Base-by-base conservation (phyloP, 2,329 filamentous ascomycete genomes). In the Claviceps quebecensis region DNA sequence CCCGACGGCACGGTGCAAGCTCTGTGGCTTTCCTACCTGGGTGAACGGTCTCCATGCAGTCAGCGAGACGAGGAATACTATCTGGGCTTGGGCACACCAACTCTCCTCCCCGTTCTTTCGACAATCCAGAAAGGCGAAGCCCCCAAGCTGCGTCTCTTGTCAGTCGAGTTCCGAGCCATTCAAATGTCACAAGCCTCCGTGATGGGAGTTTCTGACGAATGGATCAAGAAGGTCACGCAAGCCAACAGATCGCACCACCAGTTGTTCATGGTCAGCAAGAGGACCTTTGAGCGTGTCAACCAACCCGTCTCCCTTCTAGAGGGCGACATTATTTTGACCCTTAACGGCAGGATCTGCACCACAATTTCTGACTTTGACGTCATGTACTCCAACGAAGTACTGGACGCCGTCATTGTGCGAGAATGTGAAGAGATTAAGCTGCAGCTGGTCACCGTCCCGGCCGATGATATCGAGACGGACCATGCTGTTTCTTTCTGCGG, bases 201-300 rank as follows among this genome's bases (percentile, higher is more conserved):
- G 58, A 97, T 98, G 90, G 93, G 93, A 9, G 88, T 97, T 1
- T 87, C 87, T 0, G 90, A 97, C 60, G 84, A 94, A 55, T 97
- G 91, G 93, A 95, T 98, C 60, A 77, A 87, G 59, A 86, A 88
- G 67, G 91, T 96, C 2, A 84, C 93, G 50, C 75, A 83, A 57
- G 87, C 88, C 55, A 96, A 98, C 66, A 86, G 87, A 40, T 84
- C 93, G 48, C 86, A 89, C 53, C 93, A 98, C 64, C 93, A 98
- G 69, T 79, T 98, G 39, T 98, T 98, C 73, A 96, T 98, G 86
- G 88, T 98, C 34, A 85, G 88, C 60, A 98, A 98, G 71, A 84
- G 95, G 46, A 81, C 79, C 0, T 83, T 83, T 59, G 80, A 83
- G 66, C 74, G 78, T 14, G 69, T 66, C 23, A 65, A 69, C 47